These are phyloP conservation scores for Serpula lacrymans DNA, from an alignment of 768 basidiomycete species.

Conservation along the genomic window DNA sequence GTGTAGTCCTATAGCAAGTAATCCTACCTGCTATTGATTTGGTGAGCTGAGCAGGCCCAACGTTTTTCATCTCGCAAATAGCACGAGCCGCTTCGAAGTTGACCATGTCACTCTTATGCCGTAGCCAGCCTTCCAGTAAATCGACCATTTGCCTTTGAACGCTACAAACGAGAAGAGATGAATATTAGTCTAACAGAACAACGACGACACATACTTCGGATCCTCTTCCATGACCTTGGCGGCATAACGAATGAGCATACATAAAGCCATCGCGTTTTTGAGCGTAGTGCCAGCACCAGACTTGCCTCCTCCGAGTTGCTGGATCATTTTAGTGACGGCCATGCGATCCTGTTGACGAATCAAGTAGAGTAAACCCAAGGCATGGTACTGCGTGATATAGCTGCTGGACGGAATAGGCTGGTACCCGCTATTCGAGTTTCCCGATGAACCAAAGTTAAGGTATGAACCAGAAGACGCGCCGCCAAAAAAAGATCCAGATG, in stretches of 20 bases:
- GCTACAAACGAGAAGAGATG: slow-evolving; percentile 37
- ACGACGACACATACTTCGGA: slow-evolving; percentile 80
- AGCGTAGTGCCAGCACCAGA: slow-evolving; percentile 79
- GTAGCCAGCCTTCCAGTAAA: slow-evolving; percentile 88
- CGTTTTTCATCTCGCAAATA: slow-evolving; percentile 94
- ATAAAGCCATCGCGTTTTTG: slow-evolving; percentile 95
- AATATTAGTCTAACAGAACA: not conserved
- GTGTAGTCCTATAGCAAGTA: slow-evolving; percentile 2
- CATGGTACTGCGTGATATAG: slow-evolving; percentile 96
- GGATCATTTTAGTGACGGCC: slow-evolving; percentile 99
- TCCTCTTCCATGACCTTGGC: slow-evolving; percentile 99
- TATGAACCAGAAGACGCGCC: slow-evolving; percentile 52
- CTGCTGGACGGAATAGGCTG: slow-evolving; percentile 87
- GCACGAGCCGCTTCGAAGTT: slow-evolving; percentile 97
- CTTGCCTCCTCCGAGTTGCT: slow-evolving; percentile 90
- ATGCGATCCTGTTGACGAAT: slow-evolving; percentile 98
- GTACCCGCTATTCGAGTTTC: slow-evolving; percentile 54
- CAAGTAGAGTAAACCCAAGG: slow-evolving; percentile 86
- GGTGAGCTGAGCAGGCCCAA: slow-evolving; percentile 71
- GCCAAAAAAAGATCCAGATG: slow-evolving; percentile 66
- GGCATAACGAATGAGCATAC: slow-evolving; percentile 97
- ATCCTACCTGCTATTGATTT: slow-evolving; percentile 84
- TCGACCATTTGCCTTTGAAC: slow-evolving; percentile 92
- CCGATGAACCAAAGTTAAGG: slow-evolving; percentile 64
- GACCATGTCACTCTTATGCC: slow-evolving; percentile 99